Percentiles rank a stretch among this genome's conserved stretches.
These are phyloP conservation scores for Termitomyces heimii DNA, from an alignment of 768 basidiomycete genomes.

Conservation along the genomic window DNA sequence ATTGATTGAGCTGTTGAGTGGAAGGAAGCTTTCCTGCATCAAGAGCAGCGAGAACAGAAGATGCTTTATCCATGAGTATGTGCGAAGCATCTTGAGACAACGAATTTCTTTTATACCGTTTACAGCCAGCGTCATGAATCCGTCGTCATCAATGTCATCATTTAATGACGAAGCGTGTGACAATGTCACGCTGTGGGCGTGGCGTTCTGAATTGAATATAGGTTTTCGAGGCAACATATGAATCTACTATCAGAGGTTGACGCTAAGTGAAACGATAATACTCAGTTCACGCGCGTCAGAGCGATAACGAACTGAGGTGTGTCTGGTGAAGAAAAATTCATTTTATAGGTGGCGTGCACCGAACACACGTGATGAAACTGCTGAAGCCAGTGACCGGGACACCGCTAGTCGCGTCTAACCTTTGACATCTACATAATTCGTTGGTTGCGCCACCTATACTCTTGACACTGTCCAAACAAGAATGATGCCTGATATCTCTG, in stretches of 20 bases:
- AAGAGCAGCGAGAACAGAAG: constrained; percentile 60
- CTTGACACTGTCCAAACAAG: background rate
- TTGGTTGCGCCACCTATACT: background rate
- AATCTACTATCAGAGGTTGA: too few relatives aligned
- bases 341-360: too few relatives aligned
- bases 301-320: too few relatives aligned
- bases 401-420: too few relatives aligned
- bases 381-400: too few relatives aligned
- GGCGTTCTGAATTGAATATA: background rate
- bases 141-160: constrained; percentile 10
- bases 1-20: constrained; percentile 46
- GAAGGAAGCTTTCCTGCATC: constrained; percentile 67
- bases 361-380: too few relatives aligned
- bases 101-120: background rate
- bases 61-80: constrained; percentile 51
- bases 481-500: background rate
- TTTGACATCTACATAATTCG: background rate
- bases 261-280: too few relatives aligned
- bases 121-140: too few relatives aligned
- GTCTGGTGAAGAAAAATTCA: too few relatives aligned
- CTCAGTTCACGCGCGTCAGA: too few relatives aligned
- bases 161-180: background rate
- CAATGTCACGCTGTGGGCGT: background rate
- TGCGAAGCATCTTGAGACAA: background rate
- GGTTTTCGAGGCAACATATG: background rate